Evolutionary conservation across 75 land plant genomes (phyloP), one percentile per base, ranked within the genome.

Genomic region (Pseudotsuga menziesii): DNA sequence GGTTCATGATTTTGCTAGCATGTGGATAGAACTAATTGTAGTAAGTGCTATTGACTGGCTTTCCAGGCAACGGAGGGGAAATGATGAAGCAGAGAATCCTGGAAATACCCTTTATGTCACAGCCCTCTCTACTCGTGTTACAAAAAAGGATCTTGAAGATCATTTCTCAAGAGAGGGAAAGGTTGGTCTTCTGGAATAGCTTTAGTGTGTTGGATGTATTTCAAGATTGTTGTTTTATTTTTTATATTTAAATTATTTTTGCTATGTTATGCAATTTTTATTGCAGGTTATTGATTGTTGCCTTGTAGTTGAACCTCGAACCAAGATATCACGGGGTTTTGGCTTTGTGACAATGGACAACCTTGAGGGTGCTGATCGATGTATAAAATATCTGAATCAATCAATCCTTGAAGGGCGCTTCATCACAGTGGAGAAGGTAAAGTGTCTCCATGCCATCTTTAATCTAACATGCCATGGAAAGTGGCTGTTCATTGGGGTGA

Each of bases 341-440:
- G 97, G 88, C 17, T 96, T 96, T 83, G 83, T 96, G 29, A 94
- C 98, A 56, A 91, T 96, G 97, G 97, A 87, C 3, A 77, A 23
- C 70, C 73, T 80, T 64, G 92, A 94, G 57, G 97, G 84, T 85
- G 98, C 98, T 22, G 86, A 91, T 9, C 94, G 97, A 12, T 96
- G 98, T 74, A 80, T 93, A 77, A 96, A 96, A 77, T 79, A 93
- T 79, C 91, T 96, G 29, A 88, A 96, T 76, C 97, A 88, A 22
- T 94, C 98, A 14, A 88, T 88, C 75, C 83, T 96, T 59, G 98
- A 96, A 79, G 98, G 98, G n/a, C 91, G 98, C 35, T 84, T 87
- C 48, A 94, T 96, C 59, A 96, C 98, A 63, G 97, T 96, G 44
- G 98, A 96, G 80, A 94, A 85, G 98, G 98, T 96, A 85, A 32